Conservation (phyloP, 371 early-diverging fungal species). For the Mucor indicus region DNA sequence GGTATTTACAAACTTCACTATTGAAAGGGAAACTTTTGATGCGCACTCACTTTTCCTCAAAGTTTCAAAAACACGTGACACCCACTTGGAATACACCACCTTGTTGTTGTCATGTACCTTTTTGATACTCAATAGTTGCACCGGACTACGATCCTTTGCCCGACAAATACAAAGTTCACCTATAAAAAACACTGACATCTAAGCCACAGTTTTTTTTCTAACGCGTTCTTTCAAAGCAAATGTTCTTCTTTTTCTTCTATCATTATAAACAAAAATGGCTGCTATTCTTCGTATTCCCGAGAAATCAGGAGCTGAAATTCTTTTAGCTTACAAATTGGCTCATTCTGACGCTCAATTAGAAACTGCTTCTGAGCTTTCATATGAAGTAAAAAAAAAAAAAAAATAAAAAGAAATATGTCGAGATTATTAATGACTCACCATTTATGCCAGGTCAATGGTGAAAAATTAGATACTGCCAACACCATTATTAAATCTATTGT, state of each 20-base stretch:
- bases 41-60: too few species aligned
- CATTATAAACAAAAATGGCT: slow-evolving; percentile 19
- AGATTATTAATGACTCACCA: background rate
- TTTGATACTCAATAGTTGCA: too few species aligned
- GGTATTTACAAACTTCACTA: too few species aligned
- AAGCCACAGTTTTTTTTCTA: too few species aligned
- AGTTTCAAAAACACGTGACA: too few species aligned
- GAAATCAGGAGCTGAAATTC: slow-evolving; percentile 32
- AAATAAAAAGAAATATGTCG: background rate
- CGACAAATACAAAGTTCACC: too few species aligned
- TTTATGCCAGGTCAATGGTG: slow-evolving; percentile 34
- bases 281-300: slow-evolving; percentile 38
- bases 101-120: too few species aligned
- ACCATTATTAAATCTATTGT: slow-evolving; percentile 53
- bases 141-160: too few species aligned
- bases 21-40: too few species aligned
- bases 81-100: too few species aligned
- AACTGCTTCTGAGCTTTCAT: slow-evolving; percentile 19
- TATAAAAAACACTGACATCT: too few species aligned
- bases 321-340: slow-evolving; percentile 30
- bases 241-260: slow-evolving; percentile 3
- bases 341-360: slow-evolving; percentile 27
- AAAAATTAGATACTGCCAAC: slow-evolving; percentile 47
- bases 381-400: slow-evolving; percentile 24
- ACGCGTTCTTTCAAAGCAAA: background rate